Evolutionary conservation across 176 grass and related monocot species (phyloP).

Genomic region (Oryza meridionalis): DNA sequence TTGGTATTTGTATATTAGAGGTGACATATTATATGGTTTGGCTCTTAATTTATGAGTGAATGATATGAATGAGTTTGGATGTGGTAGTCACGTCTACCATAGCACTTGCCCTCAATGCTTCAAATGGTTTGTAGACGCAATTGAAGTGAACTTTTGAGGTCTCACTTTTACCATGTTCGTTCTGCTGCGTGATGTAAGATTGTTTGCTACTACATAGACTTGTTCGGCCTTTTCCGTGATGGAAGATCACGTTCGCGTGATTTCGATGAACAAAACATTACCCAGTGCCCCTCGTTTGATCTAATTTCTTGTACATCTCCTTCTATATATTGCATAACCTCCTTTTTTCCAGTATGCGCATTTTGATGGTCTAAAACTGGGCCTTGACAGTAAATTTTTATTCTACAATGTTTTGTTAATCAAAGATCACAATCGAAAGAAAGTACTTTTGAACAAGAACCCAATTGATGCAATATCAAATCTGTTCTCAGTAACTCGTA

Average conservation of each 20-base stretch:
- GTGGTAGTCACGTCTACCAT: no score
- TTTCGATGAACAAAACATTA: background rate
- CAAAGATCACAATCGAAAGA: no score
- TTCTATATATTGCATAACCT: background rate
- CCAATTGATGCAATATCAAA: no score
- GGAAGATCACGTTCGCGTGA: background rate
- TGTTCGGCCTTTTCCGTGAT: background rate
- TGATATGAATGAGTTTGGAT: no score
- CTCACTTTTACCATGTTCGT: background rate
- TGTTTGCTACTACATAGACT: background rate
- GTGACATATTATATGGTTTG: no score
- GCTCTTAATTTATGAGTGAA: no score
- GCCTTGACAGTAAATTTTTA: no score
- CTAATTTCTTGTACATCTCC: background rate
- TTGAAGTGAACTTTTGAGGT: background rate
- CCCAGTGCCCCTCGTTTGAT: background rate
- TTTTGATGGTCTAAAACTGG: no score
- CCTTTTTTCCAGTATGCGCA: background rate
- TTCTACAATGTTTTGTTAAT: no score
- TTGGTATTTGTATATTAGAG: no score
- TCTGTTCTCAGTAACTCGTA: no score
- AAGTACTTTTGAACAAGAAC: no score
- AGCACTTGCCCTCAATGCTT: background rate
- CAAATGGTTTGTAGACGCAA: conserved; percentile 4
- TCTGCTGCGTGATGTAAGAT: background rate